Conservation (phyloP, 2,329 filamentous ascomycete species). For the Fusarium veterinarium region DNA sequence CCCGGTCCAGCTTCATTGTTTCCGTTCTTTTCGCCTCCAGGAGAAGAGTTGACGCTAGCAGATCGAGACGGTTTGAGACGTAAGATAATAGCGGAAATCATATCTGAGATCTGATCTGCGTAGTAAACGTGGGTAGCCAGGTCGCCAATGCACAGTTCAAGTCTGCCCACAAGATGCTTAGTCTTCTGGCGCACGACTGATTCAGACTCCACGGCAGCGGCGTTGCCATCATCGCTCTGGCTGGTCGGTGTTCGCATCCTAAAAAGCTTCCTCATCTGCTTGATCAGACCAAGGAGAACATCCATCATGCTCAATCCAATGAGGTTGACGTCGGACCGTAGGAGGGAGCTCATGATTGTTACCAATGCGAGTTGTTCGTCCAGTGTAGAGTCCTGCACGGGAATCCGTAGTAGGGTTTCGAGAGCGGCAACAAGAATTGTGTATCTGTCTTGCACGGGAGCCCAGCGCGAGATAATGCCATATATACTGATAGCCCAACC, state of each 20-base stretch:
- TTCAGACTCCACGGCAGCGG: conserved; percentile 48
- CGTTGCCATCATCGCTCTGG: conserved; percentile 49
- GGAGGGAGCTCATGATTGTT: conserved; percentile 81
- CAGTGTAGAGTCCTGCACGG: conserved; percentile 76
- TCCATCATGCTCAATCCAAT: conserved; percentile 98
- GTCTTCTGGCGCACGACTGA: conserved; percentile 59
- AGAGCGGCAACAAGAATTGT: conserved; percentile 86
- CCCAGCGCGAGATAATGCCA: conserved; percentile 83
- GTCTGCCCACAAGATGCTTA: conserved; percentile 72
- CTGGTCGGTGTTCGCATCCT: conserved; percentile 65
- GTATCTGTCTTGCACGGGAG: conserved; percentile 94
- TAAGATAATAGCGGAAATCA: conserved; percentile 83
- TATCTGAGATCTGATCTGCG: conserved; percentile 93
- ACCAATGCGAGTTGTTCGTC: conserved; percentile 80
- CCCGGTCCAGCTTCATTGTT: conserved; percentile 49
- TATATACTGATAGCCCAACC: conserved; percentile 89
- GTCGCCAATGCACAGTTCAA: conserved; percentile 88
- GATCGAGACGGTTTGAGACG: conserved; percentile 76
- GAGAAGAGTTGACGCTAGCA: conserved; percentile 57
- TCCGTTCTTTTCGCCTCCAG: conserved; percentile 60
- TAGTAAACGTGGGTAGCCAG: conserved; percentile 97
- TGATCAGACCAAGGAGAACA: conserved; percentile 84
- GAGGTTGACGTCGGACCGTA: conserved; percentile 90
- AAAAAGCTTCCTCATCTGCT: conserved; percentile 82
- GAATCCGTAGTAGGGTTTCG: conserved; percentile 77